A percentile compares a stretch with the other conserved stretches of the same genome.
Evolutionary conservation across 179 eudicot species (phyloP).

Genomic region (Vitellaria paradoxa): DNA sequence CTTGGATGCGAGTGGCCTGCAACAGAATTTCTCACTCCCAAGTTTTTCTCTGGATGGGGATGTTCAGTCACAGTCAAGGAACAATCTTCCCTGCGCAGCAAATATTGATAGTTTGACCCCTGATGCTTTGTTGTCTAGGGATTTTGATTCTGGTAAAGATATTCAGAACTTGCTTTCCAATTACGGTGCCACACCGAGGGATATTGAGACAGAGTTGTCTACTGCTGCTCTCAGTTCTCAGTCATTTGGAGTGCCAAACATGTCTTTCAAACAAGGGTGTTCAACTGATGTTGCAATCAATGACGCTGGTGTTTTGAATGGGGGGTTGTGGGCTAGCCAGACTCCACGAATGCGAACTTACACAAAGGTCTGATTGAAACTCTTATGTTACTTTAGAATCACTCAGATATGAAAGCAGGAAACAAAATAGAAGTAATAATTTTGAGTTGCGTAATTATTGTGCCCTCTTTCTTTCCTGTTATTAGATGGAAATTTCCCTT

Average conservation of each 20-base stretch:
- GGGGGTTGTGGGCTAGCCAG: constrained; percentile 80
- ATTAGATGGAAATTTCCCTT: background rate
- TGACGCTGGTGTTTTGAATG: constrained; percentile 62
- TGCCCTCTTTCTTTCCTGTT: background rate
- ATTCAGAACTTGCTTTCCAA: constrained; percentile 68
- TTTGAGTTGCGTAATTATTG: background rate
- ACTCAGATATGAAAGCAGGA: background rate
- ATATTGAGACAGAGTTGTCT: constrained; percentile 78
- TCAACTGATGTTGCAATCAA: constrained; percentile 64
- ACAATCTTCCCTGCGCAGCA: constrained; percentile 49
- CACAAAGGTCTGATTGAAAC: constrained; percentile 64
- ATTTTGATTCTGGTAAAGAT: constrained; percentile 84
- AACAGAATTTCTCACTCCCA: constrained; percentile 64
- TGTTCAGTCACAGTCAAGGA: constrained; percentile 71
- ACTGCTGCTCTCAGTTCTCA: constrained; percentile 75
- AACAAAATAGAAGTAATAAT: background rate
- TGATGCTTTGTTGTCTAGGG: constrained; percentile 89
- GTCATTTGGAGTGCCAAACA: constrained; percentile 73
- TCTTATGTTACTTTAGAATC: background rate
- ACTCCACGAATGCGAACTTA: constrained; percentile 92
- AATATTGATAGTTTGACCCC: constrained; percentile 66
- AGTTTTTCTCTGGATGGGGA: constrained; percentile 63
- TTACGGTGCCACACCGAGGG: constrained; percentile 63
- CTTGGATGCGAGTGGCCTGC: constrained; percentile 70
- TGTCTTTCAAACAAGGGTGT: constrained; percentile 75